Conservation (phyloP, 2,329 filamentous ascomycete species). For the Huntiella abstrusa region DNA sequence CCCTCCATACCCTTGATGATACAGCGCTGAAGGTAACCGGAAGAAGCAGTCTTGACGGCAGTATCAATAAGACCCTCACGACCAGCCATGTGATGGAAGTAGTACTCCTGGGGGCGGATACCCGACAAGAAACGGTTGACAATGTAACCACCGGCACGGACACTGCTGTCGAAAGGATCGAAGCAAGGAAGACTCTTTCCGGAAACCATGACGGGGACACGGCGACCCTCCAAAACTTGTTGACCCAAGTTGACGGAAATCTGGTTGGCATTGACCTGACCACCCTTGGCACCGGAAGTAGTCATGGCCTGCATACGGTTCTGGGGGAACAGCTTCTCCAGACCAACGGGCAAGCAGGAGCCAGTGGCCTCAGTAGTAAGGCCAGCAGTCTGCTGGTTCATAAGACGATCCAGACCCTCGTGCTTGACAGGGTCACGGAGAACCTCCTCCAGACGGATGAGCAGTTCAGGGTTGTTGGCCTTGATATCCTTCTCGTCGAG, state of each 20-base stretch:
- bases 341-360: conserved; percentile 59
- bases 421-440: conserved; percentile 83
- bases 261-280: conserved; percentile 80
- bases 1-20: conserved; percentile 98
- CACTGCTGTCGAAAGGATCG: conserved; percentile 72
- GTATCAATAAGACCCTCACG: conserved; percentile 97
- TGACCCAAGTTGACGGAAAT: conserved; percentile 97
- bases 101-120: conserved; percentile 93
- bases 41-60: conserved; percentile 92
- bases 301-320: conserved; percentile 99
- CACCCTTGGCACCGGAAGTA: conserved; percentile 85
- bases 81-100: conserved; percentile 98
- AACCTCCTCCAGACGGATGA: conserved; percentile 62
- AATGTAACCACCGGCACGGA: conserved; percentile 83
- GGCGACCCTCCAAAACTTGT: conserved; percentile 82
- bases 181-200: conserved; percentile 93
- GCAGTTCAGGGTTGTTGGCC: conserved; percentile 26
- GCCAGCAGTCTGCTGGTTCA: conserved; percentile 48
- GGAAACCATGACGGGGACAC: conserved; percentile 94
- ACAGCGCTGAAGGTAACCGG: conserved; percentile 89
- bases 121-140: conserved; percentile 94
- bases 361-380: conserved; percentile 65
- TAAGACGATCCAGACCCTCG: conserved; percentile 70
- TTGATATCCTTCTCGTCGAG: conserved; percentile 46
- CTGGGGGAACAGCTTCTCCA: conserved; percentile 81